A percentile compares a stretch with the other conserved stretches of the same genome.
Evolutionary conservation across 2,329 filamentous ascomycete species (phyloP).

Genomic region (Magnaporthales sp.): DNA sequence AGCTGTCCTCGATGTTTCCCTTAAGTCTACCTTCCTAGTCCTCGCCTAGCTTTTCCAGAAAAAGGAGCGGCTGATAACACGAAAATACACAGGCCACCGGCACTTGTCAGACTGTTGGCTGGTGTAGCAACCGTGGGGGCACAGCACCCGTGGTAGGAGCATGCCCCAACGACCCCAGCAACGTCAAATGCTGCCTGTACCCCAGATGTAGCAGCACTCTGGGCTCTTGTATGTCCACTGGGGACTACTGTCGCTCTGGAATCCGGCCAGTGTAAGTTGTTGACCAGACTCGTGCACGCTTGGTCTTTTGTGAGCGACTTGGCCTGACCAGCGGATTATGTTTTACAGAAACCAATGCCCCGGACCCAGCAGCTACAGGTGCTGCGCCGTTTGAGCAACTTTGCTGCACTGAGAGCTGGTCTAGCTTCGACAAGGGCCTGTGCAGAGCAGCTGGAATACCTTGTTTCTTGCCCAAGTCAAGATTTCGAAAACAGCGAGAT

Average conservation of each 20-base stretch:
- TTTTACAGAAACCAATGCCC: background rate
- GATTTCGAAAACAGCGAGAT: too few species aligned
- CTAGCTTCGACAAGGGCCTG: too few species aligned
- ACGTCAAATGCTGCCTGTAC: background rate
- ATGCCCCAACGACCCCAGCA: background rate
- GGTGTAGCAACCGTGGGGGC: background rate
- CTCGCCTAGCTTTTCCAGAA: background rate
- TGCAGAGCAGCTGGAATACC: background rate
- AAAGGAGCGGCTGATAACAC: background rate
- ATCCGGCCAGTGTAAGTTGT: background rate
- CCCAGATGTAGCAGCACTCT: background rate
- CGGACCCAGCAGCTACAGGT: background rate
- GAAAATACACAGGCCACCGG: background rate
- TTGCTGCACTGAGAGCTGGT: background rate
- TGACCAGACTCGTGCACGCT: background rate
- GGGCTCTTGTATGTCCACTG: background rate
- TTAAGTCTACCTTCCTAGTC: background rate
- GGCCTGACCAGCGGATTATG: background rate
- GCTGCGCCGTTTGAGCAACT: background rate
- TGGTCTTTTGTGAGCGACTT: background rate
- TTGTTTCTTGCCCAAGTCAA: too few species aligned
- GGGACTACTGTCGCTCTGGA: background rate
- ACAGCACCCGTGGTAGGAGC: background rate
- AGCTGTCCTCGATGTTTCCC: background rate
- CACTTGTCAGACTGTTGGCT: background rate